A percentile compares a stretch with the other conserved stretches of the same genome.
These are phyloP conservation scores for Oryza rufipogon DNA, from an alignment of 176 grass and related monocot species.

Conservation along the genomic window DNA sequence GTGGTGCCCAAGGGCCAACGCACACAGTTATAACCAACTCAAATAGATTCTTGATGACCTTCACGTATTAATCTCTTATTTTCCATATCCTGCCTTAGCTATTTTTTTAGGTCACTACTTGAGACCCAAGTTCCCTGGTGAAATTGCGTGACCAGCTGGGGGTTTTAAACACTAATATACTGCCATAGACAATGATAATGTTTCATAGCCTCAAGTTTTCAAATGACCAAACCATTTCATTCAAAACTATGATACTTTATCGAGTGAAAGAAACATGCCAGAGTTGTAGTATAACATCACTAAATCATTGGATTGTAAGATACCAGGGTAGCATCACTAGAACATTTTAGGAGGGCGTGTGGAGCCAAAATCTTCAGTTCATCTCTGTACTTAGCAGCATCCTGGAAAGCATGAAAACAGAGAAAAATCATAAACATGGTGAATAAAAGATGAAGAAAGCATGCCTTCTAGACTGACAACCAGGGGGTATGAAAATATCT, in stretches of 20 bases:
- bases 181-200: constrained; percentile 7
- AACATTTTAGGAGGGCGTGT: constrained; percentile 78
- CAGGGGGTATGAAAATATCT: no score
- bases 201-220: neutral
- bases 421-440: constrained; percentile 16
- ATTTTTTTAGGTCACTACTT: neutral
- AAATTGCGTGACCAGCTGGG: neutral
- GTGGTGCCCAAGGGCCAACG: neutral
- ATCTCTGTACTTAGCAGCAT: constrained; percentile 82
- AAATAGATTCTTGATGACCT: neutral
- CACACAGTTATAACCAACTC: constrained; percentile 1
- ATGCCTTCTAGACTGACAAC: neutral
- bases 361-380: constrained; percentile 77
- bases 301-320: neutral
- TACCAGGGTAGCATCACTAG: constrained; percentile 75
- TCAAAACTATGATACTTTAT: neutral
- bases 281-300: neutral
- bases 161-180: neutral
- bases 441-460: constrained; percentile 23
- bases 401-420: constrained; percentile 47
- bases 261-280: neutral
- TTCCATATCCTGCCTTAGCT: neutral
- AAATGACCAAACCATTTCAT: neutral
- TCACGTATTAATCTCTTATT: neutral
- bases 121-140: constrained; percentile 2